These are phyloP conservation scores for Salix arbutifolia DNA, from an alignment of 345 rosid species.

Conservation along the genomic window DNA sequence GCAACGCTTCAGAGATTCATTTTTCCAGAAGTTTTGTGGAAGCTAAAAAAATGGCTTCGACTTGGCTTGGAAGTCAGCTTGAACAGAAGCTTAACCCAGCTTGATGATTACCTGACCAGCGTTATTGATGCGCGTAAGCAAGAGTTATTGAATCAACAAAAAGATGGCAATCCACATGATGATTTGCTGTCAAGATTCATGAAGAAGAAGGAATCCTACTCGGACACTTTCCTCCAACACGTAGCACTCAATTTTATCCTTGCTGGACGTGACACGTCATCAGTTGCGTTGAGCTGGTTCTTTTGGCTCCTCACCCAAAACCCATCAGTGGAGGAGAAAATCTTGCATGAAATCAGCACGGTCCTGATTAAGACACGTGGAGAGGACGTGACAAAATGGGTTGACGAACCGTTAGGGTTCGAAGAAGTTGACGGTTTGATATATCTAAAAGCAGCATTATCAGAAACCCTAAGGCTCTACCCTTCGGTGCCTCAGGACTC, in stretches of 20 bases:
- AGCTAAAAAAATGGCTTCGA: slow-evolving; percentile 63
- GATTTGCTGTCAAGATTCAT: slow-evolving; percentile 85
- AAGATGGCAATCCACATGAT: slow-evolving; percentile 53
- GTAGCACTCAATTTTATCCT: slow-evolving; percentile 93
- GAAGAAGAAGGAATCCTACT: slow-evolving; percentile 79
- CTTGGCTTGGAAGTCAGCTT: slow-evolving; percentile 84
- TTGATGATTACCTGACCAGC: slow-evolving; percentile 57
- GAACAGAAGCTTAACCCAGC: slow-evolving; percentile 65
- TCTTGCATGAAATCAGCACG: slow-evolving; percentile 57
- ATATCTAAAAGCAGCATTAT: slow-evolving; percentile 78
- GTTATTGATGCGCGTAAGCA: slow-evolving; percentile 70
- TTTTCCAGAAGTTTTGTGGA: slow-evolving; percentile 82
- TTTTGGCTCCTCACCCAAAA: slow-evolving; percentile 70
- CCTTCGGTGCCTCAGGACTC: slow-evolving; percentile 96
- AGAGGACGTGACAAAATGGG: slow-evolving; percentile 51
- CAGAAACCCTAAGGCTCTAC: slow-evolving; percentile 81
- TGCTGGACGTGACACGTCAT: slow-evolving; percentile 97
- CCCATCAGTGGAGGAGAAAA: slow-evolving; percentile 61
- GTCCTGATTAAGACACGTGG: slow-evolving; percentile 73
- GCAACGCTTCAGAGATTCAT: slow-evolving; percentile 86
- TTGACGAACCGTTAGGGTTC: slow-evolving; percentile 58
- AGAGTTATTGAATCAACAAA: slow-evolving; percentile 53
- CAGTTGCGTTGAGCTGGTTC: slow-evolving; percentile 91
- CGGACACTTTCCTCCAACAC: slow-evolving; percentile 71
- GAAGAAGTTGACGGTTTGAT: slow-evolving; percentile 72